phyloP scores from a whole-genome alignment of 345 rosid species.

The Linum usitatissimum region DNA sequence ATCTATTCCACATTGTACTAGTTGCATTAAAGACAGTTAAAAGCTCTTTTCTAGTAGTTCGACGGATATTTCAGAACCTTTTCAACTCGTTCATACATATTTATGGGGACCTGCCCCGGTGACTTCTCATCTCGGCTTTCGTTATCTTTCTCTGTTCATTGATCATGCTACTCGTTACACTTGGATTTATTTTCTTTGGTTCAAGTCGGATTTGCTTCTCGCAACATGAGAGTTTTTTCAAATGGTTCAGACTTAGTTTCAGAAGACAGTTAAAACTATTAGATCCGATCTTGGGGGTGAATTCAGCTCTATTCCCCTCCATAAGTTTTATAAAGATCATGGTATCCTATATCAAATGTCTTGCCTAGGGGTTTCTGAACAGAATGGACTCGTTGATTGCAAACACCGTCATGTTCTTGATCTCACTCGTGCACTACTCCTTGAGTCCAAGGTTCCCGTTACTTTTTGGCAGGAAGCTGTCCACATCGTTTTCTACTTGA shows the following conservation, averaged over 20 bases:
- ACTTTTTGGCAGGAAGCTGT: neutral
- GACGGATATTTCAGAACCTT: neutral
- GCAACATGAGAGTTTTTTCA: neutral
- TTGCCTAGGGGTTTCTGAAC: neutral
- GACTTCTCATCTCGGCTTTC: neutral
- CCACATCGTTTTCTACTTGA: neutral
- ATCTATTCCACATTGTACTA: neutral
- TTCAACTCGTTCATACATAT: neutral
- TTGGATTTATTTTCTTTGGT: neutral
- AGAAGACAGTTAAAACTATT: neutral
- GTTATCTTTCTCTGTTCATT: neutral
- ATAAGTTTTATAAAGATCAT: neutral
- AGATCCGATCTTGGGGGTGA: neutral
- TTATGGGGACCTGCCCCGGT: neutral
- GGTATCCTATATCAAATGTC: neutral
- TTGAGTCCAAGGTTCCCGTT: neutral
- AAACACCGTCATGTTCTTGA: neutral
- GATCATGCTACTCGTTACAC: neutral
- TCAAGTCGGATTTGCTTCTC: neutral
- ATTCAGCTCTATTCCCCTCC: neutral
- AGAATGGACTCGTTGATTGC: neutral
- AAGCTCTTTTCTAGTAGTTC: neutral
- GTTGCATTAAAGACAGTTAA: neutral
- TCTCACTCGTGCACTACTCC: neutral
- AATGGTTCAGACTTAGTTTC: neutral